Base-by-base conservation (phyloP, 345 rosid species). In the Excoecaria cochinchinensis region DNA sequence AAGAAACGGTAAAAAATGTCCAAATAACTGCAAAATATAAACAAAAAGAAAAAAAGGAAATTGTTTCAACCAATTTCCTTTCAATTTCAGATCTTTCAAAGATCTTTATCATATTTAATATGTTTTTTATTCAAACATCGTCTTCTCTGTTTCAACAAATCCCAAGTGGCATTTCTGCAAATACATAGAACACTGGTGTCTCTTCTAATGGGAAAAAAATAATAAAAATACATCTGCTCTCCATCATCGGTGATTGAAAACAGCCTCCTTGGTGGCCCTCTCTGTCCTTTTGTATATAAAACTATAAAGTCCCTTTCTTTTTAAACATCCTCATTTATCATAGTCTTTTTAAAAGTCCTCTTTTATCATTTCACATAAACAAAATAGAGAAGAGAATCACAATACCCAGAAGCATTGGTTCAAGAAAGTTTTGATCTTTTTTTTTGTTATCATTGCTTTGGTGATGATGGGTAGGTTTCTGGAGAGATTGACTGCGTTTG, bases 401-500 rank as follows among this genome's bases (percentile, higher is more conserved):
- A 22, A 40, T n/a, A 57, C 5, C 64, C 25, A 21, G 21, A 22
- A 44, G 2, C 31, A 42, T n/a, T 22, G 7, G 22, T 21, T 58
- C 25, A 58, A 58, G 42, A 36, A 52, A 16, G 1, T 50, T 40
- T 39, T 39, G 21, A 31, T 0, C n/a, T n/a, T 31, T 31, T 1
- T 31, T 31, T 31, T 31, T 31, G 31, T 31, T 31, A 31, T 31
- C 7, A 36, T 39, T 0, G 69, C 8, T 59, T 60, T 40, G 51
- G 42, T 8, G 53, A 42, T 60, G 65, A 87, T 86, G 91, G 90
- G 87, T 21, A 78, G 74, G n/a, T 74, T 86, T 66, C 79, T 78
- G 63, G 97, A 93, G 72, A 86, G 69, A 75, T 73, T 93, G 15
- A 48, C 40, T 15, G 80, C 77, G 59, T 91, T 93, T 78, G 52